Evolutionary conservation across 2,329 filamentous ascomycete genomes (phyloP), one percentile per base, ranked within the genome.

Genomic region (Neopestalotiopsis sp.): DNA sequence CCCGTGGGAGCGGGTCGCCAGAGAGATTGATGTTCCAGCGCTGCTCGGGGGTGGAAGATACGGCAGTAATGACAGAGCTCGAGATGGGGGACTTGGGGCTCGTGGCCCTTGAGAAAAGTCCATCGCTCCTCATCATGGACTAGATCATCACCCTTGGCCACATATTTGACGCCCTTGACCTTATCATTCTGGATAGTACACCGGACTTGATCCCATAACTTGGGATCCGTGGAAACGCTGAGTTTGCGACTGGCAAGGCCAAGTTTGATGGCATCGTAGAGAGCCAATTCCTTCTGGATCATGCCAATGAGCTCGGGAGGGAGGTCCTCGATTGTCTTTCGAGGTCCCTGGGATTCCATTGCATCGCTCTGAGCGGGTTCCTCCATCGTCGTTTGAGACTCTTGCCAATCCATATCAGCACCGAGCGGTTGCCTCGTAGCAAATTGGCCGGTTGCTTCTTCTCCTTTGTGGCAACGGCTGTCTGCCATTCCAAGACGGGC

Each of bases 41-140:
- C 10, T 20, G 17, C 13, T 10, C 69, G 61, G 13, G 65, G 57
- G 59, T 71, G 69, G n/a, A 71, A 71, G 13, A 71, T 68, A 24
- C 66, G 68, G 28, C 69, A 71, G 40, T 66, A 68, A 14, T 69
- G 66, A 52, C 69, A 71, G 17, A 71, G 68, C 57, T 71, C 68
- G 34, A 62, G 62, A 9, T 64, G 40, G 7, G 57, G 49, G 2
- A 71, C 57, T 24, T 52, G n/a, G 17, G n/a, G 28, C 57, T 71
- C 65, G 6, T 68, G 56, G 14, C 59, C 64, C 13, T 65, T 65
- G 17, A 71, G 59, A 59, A 69, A 66, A 4, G 34, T 24, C 69
- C 69, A 71, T 10, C 69, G 56, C 9, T 67, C 65, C 5, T 60
- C 61, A 28, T 69, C 34, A 38, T 38, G 34, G 10, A 38, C 34